Evolutionary conservation across 2,329 filamentous ascomycete species (phyloP).

Genomic region (Neocatenulostroma microsporum): DNA sequence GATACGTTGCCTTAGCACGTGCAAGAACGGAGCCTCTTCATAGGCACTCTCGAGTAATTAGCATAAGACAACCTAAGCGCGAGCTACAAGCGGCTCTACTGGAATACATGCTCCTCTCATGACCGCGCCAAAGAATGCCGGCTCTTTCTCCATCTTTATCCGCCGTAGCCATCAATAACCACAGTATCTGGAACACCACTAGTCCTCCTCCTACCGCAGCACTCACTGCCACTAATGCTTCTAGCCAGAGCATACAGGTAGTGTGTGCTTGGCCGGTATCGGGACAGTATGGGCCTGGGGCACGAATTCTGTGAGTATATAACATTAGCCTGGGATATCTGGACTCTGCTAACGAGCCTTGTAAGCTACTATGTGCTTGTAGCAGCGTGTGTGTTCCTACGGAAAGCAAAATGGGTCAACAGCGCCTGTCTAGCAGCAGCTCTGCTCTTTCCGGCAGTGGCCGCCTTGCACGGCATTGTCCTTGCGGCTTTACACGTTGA

Average conservation of each 20-base stretch:
- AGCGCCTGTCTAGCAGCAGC: slow-evolving; percentile 57
- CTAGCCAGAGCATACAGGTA: slow-evolving; percentile 32
- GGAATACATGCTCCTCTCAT: no score
- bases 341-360: no score
- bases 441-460: slow-evolving; percentile 55
- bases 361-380: slow-evolving; percentile 58
- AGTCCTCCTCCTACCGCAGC: background rate
- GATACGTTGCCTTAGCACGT: no score
- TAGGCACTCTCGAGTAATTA: no score
- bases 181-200: no score
- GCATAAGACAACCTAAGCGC: no score
- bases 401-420: slow-evolving; percentile 54
- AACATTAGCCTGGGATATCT: background rate
- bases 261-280: slow-evolving; percentile 52
- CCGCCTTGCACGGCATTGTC: slow-evolving; percentile 56
- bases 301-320: slow-evolving; percentile 42
- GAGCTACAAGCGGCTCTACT: no score
- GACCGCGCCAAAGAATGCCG: no score
- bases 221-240: background rate
- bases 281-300: slow-evolving; percentile 51
- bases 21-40: no score
- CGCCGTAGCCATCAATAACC: no score
- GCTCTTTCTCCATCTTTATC: no score
- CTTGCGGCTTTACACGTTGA: slow-evolving; percentile 53
- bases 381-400: slow-evolving; percentile 54